phyloP scores from a whole-genome alignment of 192 early-diverging fungal species.

The Coemansia sp. region DNA sequence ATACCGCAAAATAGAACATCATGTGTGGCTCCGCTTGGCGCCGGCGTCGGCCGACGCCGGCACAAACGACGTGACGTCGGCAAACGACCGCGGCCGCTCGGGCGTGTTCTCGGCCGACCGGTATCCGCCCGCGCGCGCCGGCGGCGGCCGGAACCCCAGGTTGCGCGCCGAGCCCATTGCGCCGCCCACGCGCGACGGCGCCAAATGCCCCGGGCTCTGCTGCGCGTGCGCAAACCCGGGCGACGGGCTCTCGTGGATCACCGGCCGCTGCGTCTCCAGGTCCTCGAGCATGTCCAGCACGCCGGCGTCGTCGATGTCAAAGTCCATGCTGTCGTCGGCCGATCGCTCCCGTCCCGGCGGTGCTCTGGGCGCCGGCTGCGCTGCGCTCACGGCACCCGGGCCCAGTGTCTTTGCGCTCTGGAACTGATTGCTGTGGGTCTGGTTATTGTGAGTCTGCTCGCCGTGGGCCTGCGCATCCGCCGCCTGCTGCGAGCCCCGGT shows the following conservation, averaged over 20 bases:
- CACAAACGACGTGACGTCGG: conserved; percentile 24
- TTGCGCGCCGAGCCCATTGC: conserved; percentile 9
- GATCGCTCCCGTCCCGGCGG: too few species aligned
- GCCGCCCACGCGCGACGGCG: neutral
- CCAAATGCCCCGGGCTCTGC: conserved; percentile 7
- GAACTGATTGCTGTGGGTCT: neutral
- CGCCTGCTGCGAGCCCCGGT: neutral
- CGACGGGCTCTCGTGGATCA: conserved; percentile 33
- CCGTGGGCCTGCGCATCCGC: neutral
- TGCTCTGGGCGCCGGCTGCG: too few species aligned
- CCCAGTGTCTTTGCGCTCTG: neutral
- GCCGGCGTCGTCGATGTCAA: conserved; percentile 38
- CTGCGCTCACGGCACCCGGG: neutral
- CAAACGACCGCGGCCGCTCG: conserved; percentile 24
- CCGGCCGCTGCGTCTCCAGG: conserved; percentile 34
- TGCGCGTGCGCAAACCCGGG: neutral
- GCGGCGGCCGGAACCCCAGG: conserved; percentile 14
- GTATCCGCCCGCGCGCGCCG: neutral
- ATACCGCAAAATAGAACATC: neutral
- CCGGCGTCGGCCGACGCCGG: conserved; percentile 8
- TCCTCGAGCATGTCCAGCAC: conserved; percentile 29
- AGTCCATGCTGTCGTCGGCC: conserved; percentile 17
- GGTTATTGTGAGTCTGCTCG: too few species aligned
- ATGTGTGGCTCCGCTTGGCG: neutral
- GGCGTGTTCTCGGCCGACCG: neutral